These are phyloP conservation scores for Schizonepeta tenuifolia DNA, from an alignment of 257 asterid species.

Conservation along the genomic window DNA sequence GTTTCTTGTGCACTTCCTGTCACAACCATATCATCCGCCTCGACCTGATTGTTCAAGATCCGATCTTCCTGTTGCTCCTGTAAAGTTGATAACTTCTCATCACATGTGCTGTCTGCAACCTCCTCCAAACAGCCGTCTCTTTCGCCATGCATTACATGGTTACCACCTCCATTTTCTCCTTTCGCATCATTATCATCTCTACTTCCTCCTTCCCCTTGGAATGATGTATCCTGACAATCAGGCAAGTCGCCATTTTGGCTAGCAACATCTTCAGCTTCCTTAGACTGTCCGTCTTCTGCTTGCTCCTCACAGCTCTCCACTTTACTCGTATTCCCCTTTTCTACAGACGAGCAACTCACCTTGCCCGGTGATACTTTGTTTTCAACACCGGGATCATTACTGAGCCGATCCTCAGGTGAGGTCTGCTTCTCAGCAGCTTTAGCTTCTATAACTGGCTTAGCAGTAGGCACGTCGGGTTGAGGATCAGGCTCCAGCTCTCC, in stretches of 20 bases:
- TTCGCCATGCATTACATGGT: constrained; percentile 39
- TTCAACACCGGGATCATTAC: constrained; percentile 33
- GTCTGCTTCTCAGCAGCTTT: constrained; percentile 44
- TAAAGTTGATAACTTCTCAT: constrained; percentile 44
- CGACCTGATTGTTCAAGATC: constrained; percentile 41
- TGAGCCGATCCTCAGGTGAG: constrained; percentile 45
- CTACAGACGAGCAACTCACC: constrained; percentile 34
- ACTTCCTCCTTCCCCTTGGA: constrained; percentile 33
- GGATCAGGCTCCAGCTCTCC: constrained; percentile 98
- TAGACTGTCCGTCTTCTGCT: constrained; percentile 42
- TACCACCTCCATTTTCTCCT: constrained; percentile 43
- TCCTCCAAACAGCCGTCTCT: constrained; percentile 49
- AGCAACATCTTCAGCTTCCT: constrained; percentile 40
- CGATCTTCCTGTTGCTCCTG: constrained; percentile 51
- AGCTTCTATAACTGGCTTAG: constrained; percentile 48
- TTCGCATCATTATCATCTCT: constrained; percentile 44
- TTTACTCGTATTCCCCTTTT: constrained; percentile 43
- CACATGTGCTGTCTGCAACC: constrained; percentile 45
- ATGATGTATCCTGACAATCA: constrained; percentile 40
- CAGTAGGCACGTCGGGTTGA: constrained; percentile 46
- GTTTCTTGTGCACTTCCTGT: constrained; percentile 40
- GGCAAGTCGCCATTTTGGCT: constrained; percentile 46
- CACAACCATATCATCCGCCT: constrained; percentile 43
- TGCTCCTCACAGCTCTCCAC: constrained; percentile 41
- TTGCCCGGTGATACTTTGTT: constrained; percentile 38